Conservation (phyloP, 768 basidiomycete genomes). For the Mycena filopes region DNA sequence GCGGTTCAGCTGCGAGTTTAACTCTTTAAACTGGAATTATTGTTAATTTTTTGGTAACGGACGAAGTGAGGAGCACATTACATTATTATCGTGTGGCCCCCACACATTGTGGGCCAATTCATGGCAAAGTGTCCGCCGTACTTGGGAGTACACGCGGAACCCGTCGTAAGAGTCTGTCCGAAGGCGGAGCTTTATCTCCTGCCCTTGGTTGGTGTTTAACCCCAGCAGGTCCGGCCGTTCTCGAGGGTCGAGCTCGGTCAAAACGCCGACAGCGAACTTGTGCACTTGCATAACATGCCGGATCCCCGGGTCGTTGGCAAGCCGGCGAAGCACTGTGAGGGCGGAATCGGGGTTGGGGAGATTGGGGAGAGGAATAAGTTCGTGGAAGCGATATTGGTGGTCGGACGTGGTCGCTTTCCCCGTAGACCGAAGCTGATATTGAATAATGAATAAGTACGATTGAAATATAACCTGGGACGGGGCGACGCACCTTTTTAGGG, state of each 20-base stretch:
- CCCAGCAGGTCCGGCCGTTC: constrained; percentile 78
- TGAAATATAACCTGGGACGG: background rate
- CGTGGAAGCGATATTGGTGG: constrained; percentile 70
- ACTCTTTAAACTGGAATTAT: constrained; percentile 70
- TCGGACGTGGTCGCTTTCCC: constrained; percentile 50
- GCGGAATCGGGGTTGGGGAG: constrained; percentile 73
- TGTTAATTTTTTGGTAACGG: background rate
- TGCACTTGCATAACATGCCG: constrained; percentile 77
- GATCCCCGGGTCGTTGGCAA: constrained; percentile 79
- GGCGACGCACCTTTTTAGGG: constrained; percentile 61
- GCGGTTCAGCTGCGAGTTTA: constrained; percentile 78
- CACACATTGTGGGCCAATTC: constrained; percentile 82
- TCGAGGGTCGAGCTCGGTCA: constrained; percentile 84
- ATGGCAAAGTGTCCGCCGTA: constrained; percentile 78
- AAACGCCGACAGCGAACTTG: constrained; percentile 70
- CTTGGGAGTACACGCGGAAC: constrained; percentile 71
- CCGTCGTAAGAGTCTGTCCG: constrained; percentile 80
- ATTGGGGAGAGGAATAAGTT: constrained; percentile 68
- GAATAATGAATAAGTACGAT: background rate
- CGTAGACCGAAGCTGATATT: constrained; percentile 65
- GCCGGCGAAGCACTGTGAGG: constrained; percentile 60
- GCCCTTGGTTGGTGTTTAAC: constrained; percentile 70
- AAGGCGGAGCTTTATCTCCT: constrained; percentile 73
- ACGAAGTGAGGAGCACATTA: constrained; percentile 46
- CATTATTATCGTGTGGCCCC: constrained; percentile 78